A percentile compares a stretch with the other conserved stretches of the same genome.
Evolutionary conservation across 2,329 filamentous ascomycete species (phyloP).

Genomic region (Botryosphaeria dothidea): DNA sequence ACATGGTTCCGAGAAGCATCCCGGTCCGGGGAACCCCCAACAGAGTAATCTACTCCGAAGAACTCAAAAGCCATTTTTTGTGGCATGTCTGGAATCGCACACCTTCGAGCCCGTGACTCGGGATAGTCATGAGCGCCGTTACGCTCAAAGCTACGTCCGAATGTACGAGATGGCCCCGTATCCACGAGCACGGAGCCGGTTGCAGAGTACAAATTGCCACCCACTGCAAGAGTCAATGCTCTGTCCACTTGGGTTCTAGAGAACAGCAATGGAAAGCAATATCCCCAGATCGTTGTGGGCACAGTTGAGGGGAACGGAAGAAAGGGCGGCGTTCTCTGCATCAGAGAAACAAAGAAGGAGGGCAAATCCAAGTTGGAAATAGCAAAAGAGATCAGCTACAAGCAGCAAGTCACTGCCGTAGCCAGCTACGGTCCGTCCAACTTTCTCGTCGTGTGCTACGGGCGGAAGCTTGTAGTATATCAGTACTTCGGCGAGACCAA

Average conservation of each 20-base stretch:
- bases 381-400: slow-evolving; percentile 39
- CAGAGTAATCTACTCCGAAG: slow-evolving; percentile 43
- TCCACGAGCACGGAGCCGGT: not conserved
- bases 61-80: slow-evolving; percentile 12
- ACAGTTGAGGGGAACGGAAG: slow-evolving; percentile 38
- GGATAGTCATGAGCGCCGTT: slow-evolving; percentile 3
- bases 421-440: slow-evolving; percentile 28
- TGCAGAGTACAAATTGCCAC: slow-evolving; percentile 58
- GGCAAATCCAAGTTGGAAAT: slow-evolving; percentile 40
- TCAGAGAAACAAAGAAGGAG: slow-evolving; percentile 25
- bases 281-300: slow-evolving; percentile 64
- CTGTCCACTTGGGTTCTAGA: slow-evolving; percentile 65
- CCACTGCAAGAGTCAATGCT: slow-evolving; percentile 60
- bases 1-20: slow-evolving; percentile 43
- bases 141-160: slow-evolving; percentile 11
- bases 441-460: slow-evolving; percentile 29
- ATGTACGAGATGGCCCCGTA: slow-evolving; percentile 3
- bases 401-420: slow-evolving; percentile 34
- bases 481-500: slow-evolving; percentile 26
- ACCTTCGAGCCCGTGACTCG: not conserved
- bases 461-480: slow-evolving; percentile 31
- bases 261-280: slow-evolving; percentile 55
- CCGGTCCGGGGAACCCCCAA: slow-evolving; percentile 43
- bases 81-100: slow-evolving; percentile 2
- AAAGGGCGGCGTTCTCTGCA: slow-evolving; percentile 50